Evolutionary conservation across 2,329 filamentous ascomycete genomes (phyloP).

Genomic region (Elsinoe ampelina): DNA sequence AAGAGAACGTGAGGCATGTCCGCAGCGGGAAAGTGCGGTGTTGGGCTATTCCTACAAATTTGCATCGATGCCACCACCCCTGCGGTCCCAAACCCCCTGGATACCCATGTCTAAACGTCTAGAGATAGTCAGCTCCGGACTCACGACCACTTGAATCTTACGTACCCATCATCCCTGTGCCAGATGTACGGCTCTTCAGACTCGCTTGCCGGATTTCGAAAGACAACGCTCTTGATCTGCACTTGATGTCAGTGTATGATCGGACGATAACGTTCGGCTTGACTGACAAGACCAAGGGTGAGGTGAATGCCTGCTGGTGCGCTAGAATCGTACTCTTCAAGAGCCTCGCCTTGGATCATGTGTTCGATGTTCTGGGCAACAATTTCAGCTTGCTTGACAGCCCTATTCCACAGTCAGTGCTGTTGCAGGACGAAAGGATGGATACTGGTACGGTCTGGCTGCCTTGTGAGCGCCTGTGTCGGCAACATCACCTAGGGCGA

Average conservation of each 20-base stretch:
- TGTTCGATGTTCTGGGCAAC: conserved; percentile 48
- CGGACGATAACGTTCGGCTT: not conserved
- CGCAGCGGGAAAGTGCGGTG: too few relatives aligned
- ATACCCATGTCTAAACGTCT: conserved; percentile 15
- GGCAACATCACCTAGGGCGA: conserved; percentile 56
- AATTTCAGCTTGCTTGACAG: conserved; percentile 44
- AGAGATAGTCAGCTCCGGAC: not conserved
- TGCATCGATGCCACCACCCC: conserved; percentile 13
- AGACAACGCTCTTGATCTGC: conserved; percentile 14
- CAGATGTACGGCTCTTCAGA: conserved; percentile 13
- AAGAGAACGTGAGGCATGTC: too few relatives aligned
- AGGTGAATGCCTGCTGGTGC: conserved; percentile 12
- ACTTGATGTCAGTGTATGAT: not conserved
- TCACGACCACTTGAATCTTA: not conserved
- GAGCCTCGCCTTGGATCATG: conserved; percentile 27
- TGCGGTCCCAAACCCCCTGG: conserved; percentile 14
- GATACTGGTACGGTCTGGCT: conserved; percentile 34
- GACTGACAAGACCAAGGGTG: conserved; percentile 13
- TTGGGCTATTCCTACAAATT: not conserved
- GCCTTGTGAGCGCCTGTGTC: conserved; percentile 44
- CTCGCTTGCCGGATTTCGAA: conserved; percentile 12
- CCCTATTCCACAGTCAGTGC: conserved; percentile 19
- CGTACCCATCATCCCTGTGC: conserved; percentile 14
- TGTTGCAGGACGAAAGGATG: not conserved
- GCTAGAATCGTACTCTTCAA: conserved; percentile 8